Conservation (phyloP, 139 green algal genomes). For the Chlorella sp. region DNA sequence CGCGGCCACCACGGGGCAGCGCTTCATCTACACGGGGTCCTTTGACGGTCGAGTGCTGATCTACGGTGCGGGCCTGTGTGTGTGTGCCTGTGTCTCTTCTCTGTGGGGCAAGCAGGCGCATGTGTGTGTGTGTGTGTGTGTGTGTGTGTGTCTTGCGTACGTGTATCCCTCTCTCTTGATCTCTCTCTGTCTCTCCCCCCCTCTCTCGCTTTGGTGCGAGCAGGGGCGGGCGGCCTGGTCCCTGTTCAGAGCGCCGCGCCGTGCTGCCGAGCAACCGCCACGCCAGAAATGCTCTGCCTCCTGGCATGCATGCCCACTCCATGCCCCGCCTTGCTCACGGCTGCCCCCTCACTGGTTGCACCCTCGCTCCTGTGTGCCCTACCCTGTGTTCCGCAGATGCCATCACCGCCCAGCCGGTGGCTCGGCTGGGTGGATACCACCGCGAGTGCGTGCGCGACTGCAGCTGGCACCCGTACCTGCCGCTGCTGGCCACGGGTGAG, state of each 20-base stretch:
- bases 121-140: not conserved
- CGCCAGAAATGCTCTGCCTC: no score
- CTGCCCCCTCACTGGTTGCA: not conserved
- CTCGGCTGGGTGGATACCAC: conserved; percentile 61
- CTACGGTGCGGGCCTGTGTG: conserved; percentile 42
- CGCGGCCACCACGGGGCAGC: conserved; percentile 80
- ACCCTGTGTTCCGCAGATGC: conserved; percentile 65
- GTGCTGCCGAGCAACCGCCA: no score
- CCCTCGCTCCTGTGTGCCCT: not conserved
- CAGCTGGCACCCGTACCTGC: conserved; percentile 89
- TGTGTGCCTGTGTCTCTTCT: not conserved
- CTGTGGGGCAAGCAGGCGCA: no score
- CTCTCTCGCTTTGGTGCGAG: no score
- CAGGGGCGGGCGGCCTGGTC: no score
- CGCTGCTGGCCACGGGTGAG: conserved; percentile 66
- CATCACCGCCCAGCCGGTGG: conserved; percentile 71
- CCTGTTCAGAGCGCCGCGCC: not conserved
- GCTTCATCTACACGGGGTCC: conserved; percentile 92
- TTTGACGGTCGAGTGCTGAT: conserved; percentile 74
- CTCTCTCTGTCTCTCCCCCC: no score
- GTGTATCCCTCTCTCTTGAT: no score
- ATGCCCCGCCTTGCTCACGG: not conserved
- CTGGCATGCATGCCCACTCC: not conserved
- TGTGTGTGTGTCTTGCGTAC: no score
- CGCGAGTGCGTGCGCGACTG: conserved; percentile 83